Evolutionary conservation across 345 rosid species (phyloP), one percentile per base, ranked within the genome.

Genomic region (Linum trigynum): DNA sequence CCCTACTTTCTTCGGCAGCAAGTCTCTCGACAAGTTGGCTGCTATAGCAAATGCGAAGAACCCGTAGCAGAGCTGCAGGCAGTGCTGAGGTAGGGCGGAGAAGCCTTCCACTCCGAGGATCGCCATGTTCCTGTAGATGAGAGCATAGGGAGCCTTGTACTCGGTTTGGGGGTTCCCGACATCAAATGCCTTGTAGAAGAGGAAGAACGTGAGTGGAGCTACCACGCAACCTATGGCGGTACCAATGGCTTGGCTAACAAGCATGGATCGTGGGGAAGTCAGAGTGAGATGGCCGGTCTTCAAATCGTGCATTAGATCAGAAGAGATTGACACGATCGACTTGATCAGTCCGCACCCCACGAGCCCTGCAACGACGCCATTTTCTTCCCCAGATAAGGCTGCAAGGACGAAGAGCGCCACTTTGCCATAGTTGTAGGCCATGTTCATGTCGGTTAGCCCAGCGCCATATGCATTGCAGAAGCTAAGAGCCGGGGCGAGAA

Each of bases 401-500:
- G 99, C 92, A 8, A 94, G 84, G 60, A 85, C 78, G 58, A 94
- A 90, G 58, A 94, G 91, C 0, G 95, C 95, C 0, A 92, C 96
- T 78, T 94, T 88, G 38, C 97, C 99, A 7, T 94, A 90, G 68
- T 88, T 94, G 71, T 82, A 91, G 55, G 91, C 91, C 97, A 94
- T 88, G 83, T 91, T 94, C 92, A 94, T 91, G 78, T 90, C 99
- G 0, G 97, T 94, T 39, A 90, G 82, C 5, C 99, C 97, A 5
- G 96, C 95, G 0, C 99, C 95, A 14, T 94, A 94, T 0, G 99
- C 99, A 57, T 94, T 94, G 80, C 99, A 91, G 81, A 88, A 94
- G 77, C 97, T 82, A 38, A 94, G 90, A 70, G 85, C 75, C 2
- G 99, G 99, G 0, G 99, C 97, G 0, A 91, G 82, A 55, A 84